These are phyloP conservation scores for Pleurostoma richardsiae DNA, from an alignment of 2,329 filamentous ascomycete species.

Conservation along the genomic window DNA sequence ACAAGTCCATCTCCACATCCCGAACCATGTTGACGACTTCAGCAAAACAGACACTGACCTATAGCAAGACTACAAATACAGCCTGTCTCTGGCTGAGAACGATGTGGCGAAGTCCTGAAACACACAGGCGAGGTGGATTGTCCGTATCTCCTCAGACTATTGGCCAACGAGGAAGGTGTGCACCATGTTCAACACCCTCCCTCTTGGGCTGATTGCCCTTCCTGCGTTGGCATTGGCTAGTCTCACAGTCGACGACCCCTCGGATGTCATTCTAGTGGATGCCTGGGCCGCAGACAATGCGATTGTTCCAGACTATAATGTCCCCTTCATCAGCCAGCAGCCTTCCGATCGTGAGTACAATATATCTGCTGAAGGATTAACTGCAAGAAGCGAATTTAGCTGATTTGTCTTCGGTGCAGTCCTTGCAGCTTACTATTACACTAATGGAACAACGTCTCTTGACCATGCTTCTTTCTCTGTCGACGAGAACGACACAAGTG, in stretches of 20 bases:
- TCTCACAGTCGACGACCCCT: constrained; percentile 7
- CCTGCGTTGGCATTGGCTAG: not conserved
- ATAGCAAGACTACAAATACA: not conserved
- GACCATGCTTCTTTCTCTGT: constrained; percentile 4
- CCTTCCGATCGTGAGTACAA: constrained; percentile 4
- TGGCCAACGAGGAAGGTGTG: not conserved
- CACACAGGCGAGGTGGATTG: not conserved
- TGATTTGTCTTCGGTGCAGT: not conserved
- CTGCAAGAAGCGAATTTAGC: not conserved
- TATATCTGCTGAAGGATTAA: not conserved
- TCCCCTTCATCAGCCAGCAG: constrained; percentile 6
- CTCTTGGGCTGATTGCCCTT: not conserved
- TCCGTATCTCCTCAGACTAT: not conserved
- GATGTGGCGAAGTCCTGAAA: not conserved
- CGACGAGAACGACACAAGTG: constrained; percentile 13
- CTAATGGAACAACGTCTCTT: not conserved
- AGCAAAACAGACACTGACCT: not conserved
- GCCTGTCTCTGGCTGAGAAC: not conserved
- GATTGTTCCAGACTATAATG: constrained; percentile 11
- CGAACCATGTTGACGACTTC: not conserved
- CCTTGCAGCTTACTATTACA: not conserved
- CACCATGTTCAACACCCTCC: not conserved
- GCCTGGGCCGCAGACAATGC: constrained; percentile 14
- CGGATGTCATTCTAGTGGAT: constrained; percentile 9
- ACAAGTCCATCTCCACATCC: not conserved